Base-by-base conservation (phyloP, 164 flowering plant species). In the Macadamia tetraphylla region DNA sequence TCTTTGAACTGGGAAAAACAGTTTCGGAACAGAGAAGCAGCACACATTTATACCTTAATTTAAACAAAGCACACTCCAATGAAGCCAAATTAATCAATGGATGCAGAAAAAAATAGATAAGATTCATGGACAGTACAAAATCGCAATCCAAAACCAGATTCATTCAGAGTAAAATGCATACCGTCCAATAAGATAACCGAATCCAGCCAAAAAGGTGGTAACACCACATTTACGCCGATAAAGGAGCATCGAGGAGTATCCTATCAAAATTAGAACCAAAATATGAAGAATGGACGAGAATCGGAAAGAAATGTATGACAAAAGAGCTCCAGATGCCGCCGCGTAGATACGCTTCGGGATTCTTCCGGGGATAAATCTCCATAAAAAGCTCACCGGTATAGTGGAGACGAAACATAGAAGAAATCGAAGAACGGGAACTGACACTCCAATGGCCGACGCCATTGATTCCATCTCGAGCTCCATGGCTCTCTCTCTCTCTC, bases 181-280 rank as follows among this genome's bases (percentile, higher is more conserved):
- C 99, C 99, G 92, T 14, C 94, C 98, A 59, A 95, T 89, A 62
- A 95, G 89, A 68, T 92, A 95, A 1, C 92, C 99, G 63, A 95
- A 89, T 10, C 88, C 93, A 23, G 78, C 46, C 79, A 88, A 77
- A 79, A 92, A 95, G 0, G 99, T 87, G 70, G 92, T 57, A 71
- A 88, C 74, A 14, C 99, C 99, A 58, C 94, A 89, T 18, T 75
- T 69, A 44, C 78, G 69, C 31, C 99, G 87, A 67, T 18, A 84
- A n/a, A 85, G 46, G 61, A 84, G 72, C 99, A 92, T 95, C 6
- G 98, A 83, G 46, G 75, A 82, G 76, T 92, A 95, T 0, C 94
- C 94, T 32, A 86, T 49, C 6, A 81, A 18, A 93, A 95, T 95
- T 23, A 97, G 94, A 15, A 92, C 85, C 60, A 92, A 70, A 70